Evolutionary conservation across 805 yeast species (phyloP), one percentile per base, ranked within the genome.

Genomic region (Ogataea ramenticola): DNA sequence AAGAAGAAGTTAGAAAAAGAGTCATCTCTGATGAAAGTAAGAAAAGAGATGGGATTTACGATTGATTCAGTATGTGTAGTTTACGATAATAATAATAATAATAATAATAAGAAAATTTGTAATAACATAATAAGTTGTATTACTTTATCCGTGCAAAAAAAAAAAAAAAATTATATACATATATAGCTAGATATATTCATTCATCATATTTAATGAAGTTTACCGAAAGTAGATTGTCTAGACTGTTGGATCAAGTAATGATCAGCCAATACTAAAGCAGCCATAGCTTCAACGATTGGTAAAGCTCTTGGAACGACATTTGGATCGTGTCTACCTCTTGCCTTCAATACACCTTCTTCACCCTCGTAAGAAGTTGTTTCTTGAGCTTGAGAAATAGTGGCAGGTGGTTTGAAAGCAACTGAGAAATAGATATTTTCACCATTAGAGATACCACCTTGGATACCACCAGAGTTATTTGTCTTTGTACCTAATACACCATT

Each of bases 281-380:
- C 79, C 98, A 93, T 91, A 35, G 98, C 87, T 71, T 93, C 99
- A 27, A 93, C 98, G 58, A 93, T 93, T 42, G 99, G 98, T 48
- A 93, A 88, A 34, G 99, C 99, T 65, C 99, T 81, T 52, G 99
- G 99, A 19, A 95, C 95, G 44, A 93, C 99, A 58, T 90, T 87
- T 30, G 99, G 99, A 63, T 93, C 99, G 60, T 93, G 99, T 75
- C 99, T 86, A 45, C 99, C 99, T 64, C 91, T 82, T 31, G 99
- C 96, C 43, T 93, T 96, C 47, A 93, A 73, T 10, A 82, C 79
- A 60, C 99, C 99, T 41, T 70, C 79, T 53, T 76, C 74, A 56
- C 99, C 99, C 22, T 86, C 90, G 68, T 90, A 93, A 40, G 93
- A 77, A 24, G 88, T 78, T 16, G 99, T 93, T 36, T 72, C 67